Base-by-base conservation (phyloP, 208 protist species). In the Lotmaria passim region DNA sequence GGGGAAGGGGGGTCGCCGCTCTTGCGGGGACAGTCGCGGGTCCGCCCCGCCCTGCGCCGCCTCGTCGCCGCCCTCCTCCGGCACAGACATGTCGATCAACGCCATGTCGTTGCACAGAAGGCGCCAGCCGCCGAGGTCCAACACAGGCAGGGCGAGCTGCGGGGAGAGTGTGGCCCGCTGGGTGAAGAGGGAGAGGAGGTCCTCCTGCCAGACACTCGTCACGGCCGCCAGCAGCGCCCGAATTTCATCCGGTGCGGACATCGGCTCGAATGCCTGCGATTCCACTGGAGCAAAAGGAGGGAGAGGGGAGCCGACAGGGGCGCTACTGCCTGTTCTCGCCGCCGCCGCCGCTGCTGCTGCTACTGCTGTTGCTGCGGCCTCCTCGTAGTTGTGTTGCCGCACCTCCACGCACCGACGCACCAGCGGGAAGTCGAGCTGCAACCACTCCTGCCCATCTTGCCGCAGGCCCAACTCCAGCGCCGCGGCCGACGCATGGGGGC, bases 61-160 rank as follows among this genome's bases (percentile, higher is more conserved):
- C 50, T 28, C 41, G 23, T 61, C 38, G 24, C 34, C 26, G 26
- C 62, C 38, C 19, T 62, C 74, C 34, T 53, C 60, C 10, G 77
- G 55, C 21, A 23, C 41, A 14, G 68, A 50, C 26, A 87, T 43
- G 17, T 57, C 66, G 17, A 94, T 67, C 26, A 94, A 62, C 7
- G 77, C 75, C 24, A 93, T 33, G 28, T 96, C 91, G 14, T 75
- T 73, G 66, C 85, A 94, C 15, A 96, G 72, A 21, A 94, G 26
- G 11, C 91, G 82, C 89, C 91, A 96, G 60, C 79, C 73, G 30
- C 82, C 77, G 33, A 96, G 78, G 76, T 93, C 83, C n/a, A 96
- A 64, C 31, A 78, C 76, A 7, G 91, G 91, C 57, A 94, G 84
- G 31, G 88, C 86, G 41, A 87, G 83, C 41, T 90, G 76, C 14